Conservation (phyloP, 2,329 filamentous ascomycete genomes). For the Aspergillus niger region DNA sequence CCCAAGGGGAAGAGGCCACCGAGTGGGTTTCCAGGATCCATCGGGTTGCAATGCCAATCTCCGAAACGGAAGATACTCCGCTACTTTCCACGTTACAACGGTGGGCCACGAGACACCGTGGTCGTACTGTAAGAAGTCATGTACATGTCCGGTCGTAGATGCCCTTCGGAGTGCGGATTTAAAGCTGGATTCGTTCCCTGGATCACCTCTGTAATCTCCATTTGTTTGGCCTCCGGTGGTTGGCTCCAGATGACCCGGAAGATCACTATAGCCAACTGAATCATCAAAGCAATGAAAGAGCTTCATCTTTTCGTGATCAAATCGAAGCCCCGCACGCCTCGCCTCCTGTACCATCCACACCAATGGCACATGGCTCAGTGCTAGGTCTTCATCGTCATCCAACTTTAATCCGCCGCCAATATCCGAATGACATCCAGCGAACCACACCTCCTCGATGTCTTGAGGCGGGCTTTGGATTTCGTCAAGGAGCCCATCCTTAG, state of each 20-base stretch:
- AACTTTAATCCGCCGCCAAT: conserved; percentile 72
- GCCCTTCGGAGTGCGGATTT: conserved; percentile 23
- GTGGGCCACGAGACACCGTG: conserved; percentile 56
- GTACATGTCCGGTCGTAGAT: conserved; percentile 54
- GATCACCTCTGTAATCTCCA: neutral
- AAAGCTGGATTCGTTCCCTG: neutral
- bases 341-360: conserved; percentile 69
- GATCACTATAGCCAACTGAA: conserved; percentile 28
- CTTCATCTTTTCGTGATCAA: conserved; percentile 52
- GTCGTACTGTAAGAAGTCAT: conserved; percentile 66
- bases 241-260: conserved; percentile 36
- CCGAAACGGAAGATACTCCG: conserved; percentile 75
- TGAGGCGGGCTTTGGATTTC: conserved; percentile 34
- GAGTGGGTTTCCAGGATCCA: conserved; percentile 66
- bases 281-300: conserved; percentile 22
- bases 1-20: conserved; percentile 72
- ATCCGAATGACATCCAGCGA: conserved; percentile 72
- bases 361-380: conserved; percentile 65
- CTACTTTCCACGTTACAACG: conserved; percentile 66
- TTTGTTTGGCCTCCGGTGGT: conserved; percentile 41
- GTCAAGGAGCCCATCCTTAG: too few relatives aligned
- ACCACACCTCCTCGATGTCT: conserved; percentile 72
- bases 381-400: conserved; percentile 50
- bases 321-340: conserved; percentile 64
- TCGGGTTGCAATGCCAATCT: conserved; percentile 67